Base-by-base conservation (phyloP, 169 alveolate genomes). In the Amoebophrya sp. region DNA sequence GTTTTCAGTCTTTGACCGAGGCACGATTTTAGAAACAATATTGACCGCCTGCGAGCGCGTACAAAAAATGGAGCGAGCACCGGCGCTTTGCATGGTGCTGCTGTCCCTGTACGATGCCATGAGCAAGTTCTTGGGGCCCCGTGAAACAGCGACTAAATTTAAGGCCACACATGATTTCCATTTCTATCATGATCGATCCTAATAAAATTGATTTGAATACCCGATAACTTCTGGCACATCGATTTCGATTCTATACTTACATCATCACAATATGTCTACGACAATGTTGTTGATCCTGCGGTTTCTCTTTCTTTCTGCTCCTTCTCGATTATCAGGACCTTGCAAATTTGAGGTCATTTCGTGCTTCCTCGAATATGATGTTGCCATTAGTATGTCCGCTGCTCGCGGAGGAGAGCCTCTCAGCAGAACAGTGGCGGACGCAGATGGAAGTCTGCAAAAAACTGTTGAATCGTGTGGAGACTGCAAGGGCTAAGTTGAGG, bases 31-130 rank as follows among this genome's bases (percentile, higher is more conserved):
- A 10, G 83, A 65, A 10, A 65, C 83, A 29, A 65, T 65, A 29
- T 18, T 65, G 33, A 65, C 83, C 83, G 83, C 83, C 83, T 65
- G 83, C 83, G 83, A 65, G 83, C 83, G 83, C 83, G 83, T 65
- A 36, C 83, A 65, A 36, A 65, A 65, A 36, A 65, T 65, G 83
- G 83, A 65, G 83, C 83, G 83, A 10, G 83, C 83, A 18, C 83
- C 83, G 83, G 83, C 83, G 83, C 83, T 65, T 29, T 65, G 83
- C 83, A 65, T 65, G 83, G 83, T 65, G 83, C 83, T 65, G 33
- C 83, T 65, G 2, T 65, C 83, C 26, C 3, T 18, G 33, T 65
- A 65, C 83, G 83, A 65, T 36, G 83, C 83, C 83, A 65, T 65
- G 83, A 65, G 83, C 83, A 65, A 65, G 36, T 65, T 65, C n/a